Conservation (phyloP, 495 filamentous ascomycete genomes). For the Penicillium silybi region DNA sequence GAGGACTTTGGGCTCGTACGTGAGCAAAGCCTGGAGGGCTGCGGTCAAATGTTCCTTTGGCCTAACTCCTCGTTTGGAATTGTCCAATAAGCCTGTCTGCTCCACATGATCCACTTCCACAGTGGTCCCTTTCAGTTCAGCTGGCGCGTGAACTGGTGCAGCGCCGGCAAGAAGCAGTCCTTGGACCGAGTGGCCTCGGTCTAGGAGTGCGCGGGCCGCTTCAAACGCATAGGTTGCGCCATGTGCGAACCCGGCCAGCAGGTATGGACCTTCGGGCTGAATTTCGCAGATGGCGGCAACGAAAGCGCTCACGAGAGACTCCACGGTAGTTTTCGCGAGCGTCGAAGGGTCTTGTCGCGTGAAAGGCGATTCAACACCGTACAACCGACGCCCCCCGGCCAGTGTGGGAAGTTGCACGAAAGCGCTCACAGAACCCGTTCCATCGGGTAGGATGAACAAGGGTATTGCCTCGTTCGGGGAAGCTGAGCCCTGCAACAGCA, state of each 20-base stretch:
- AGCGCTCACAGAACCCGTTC: background rate
- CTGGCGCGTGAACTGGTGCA: too few species aligned
- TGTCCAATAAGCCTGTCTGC: too few species aligned
- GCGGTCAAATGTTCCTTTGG: too few species aligned
- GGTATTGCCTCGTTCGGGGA: too few species aligned
- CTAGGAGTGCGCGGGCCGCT: background rate
- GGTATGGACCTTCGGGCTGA: background rate
- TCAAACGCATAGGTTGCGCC: background rate
- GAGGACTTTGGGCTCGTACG: too few species aligned
- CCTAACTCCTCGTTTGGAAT: too few species aligned
- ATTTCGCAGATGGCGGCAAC: background rate
- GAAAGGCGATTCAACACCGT: background rate
- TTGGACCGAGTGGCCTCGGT: background rate
- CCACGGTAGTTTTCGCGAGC: background rate
- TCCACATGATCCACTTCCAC: too few species aligned
- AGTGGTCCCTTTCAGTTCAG: too few species aligned
- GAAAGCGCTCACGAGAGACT: background rate
- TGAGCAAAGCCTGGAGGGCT: too few species aligned
- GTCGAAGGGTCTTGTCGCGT: background rate
- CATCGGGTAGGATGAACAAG: constrained; percentile 6
- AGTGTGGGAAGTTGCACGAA: background rate
- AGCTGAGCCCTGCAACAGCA: too few species aligned
- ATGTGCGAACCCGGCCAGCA: background rate
- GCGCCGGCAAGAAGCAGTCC: background rate
- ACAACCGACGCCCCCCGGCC: background rate